Base-by-base conservation (phyloP, 805 yeast species). In the Kluyveromyces aestuarii region DNA sequence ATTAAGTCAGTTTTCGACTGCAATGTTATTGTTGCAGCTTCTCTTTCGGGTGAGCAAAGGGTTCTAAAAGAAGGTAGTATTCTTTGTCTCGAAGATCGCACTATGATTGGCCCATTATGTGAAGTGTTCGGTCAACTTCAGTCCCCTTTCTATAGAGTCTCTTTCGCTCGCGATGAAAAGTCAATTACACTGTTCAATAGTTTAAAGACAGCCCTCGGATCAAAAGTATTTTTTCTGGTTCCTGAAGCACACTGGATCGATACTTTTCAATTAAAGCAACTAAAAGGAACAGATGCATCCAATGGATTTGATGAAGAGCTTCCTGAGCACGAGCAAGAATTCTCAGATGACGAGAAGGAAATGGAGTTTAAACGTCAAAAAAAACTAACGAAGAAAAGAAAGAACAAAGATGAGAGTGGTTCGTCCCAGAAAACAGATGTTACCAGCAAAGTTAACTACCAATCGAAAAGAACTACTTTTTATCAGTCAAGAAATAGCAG, bases 241-340 rank as follows among this genome's bases (percentile, higher is more conserved):
- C 83, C 89, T 2, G 84, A 79, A 37, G 84, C 96, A 0, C 76
- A 84, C 48, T 91, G 89, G 67, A 72, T 85, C 8, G 79, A 81
- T 53, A 91, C 98, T 0, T 84, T 84, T 46, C 69, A 78, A 21
- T 74, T 90, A 48, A 86, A 80, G 56, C 69, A 74, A 19, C 50
- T 81, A 17, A 90, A 84, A 59, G 99, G 98, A 21, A 83, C 89
- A 1, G 99, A 93, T 69, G 99, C 99, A 0, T 85, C 95, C 59
- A 93, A 93, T 58, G 82, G 87, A 64, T 84, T 87, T 62, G 99
- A 93, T 64, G 98, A 93, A 68, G 99, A 93, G 60, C 67, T 91
- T 30, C 88, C 96, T 0, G 89, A 82, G 56, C 95, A 86, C 30
- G 98, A 93, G 63, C 95, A 87, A 63, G 98, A 91, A 62, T 91